Evolutionary conservation across 768 basidiomycete genomes (phyloP).

Genomic region (Russula olivacea): DNA sequence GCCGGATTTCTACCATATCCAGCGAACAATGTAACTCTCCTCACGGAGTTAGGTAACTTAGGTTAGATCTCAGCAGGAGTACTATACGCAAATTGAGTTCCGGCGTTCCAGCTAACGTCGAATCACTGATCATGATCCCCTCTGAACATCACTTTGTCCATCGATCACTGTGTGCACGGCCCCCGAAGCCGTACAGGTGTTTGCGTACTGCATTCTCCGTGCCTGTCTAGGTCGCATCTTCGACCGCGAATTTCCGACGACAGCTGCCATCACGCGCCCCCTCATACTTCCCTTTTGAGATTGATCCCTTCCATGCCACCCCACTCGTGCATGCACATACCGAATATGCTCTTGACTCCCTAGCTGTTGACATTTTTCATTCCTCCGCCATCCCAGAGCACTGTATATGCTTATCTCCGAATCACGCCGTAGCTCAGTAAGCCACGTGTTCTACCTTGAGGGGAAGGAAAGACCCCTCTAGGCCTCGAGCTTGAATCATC

Average conservation of each 20-base stretch:
- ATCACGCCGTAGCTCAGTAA: neutral
- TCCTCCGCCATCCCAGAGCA: neutral
- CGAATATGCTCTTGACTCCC: conserved; percentile 3
- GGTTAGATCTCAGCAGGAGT: conserved; percentile 1
- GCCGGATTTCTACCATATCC: conserved; percentile 19
- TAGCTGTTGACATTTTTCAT: conserved; percentile 8
- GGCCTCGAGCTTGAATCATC: too few species aligned
- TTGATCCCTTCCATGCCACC: neutral
- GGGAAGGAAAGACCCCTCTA: neutral
- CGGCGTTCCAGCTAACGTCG: neutral
- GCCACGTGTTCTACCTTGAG: neutral
- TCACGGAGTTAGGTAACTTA: conserved; percentile 20
- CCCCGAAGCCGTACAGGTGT: neutral
- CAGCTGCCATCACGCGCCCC: conserved; percentile 21
- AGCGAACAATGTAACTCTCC: conserved; percentile 15
- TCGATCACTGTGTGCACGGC: neutral
- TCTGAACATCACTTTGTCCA: neutral
- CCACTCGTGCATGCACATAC: conserved; percentile 10
- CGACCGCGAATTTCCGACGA: conserved; percentile 19
- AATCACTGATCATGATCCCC: neutral
- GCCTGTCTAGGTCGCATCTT: conserved; percentile 8
- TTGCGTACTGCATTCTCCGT: neutral
- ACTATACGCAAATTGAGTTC: neutral
- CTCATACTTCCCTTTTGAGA: conserved; percentile 10
- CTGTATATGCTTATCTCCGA: neutral